These are phyloP conservation scores for Arthrinium puccinioides DNA, from an alignment of 2,329 filamentous ascomycete species.

Conservation along the genomic window DNA sequence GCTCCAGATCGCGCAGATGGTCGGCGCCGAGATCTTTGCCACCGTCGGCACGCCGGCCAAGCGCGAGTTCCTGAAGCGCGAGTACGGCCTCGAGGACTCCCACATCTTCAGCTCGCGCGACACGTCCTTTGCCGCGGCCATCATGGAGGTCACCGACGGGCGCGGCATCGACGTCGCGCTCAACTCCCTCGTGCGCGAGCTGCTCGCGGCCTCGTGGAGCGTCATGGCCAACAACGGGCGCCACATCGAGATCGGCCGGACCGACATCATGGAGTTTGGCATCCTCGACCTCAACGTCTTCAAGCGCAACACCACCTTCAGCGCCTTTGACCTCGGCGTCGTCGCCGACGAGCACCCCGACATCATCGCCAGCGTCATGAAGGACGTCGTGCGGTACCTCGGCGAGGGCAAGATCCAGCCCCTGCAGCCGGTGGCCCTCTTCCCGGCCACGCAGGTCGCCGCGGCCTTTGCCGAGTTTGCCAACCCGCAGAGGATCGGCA, in stretches of 20 bases:
- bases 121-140: slow-evolving; percentile 24
- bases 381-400: slow-evolving; percentile 9
- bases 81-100: slow-evolving; percentile 22
- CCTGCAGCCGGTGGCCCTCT: slow-evolving; percentile 7
- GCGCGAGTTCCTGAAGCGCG: slow-evolving; percentile 22
- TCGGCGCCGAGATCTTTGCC: slow-evolving; percentile 33
- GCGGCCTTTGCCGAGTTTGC: slow-evolving; percentile 9
- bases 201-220: slow-evolving; percentile 6
- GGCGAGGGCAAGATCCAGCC: slow-evolving; percentile 8
- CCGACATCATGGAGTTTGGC: slow-evolving; percentile 7
- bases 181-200: slow-evolving; percentile 28
- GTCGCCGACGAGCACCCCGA: background rate
- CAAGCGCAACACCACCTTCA: slow-evolving; percentile 10
- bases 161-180: slow-evolving; percentile 35
- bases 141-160: slow-evolving; percentile 22
- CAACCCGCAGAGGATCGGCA: slow-evolving; percentile 10
- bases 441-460: slow-evolving; percentile 4
- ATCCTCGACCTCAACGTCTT: slow-evolving; percentile 8
- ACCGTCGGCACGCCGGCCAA: slow-evolving; percentile 31
- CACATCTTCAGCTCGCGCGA: slow-evolving; percentile 31
- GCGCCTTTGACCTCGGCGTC: slow-evolving; percentile 5
- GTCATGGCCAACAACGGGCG: slow-evolving; percentile 5
- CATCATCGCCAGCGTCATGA: slow-evolving; percentile 9
- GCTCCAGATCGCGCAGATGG: slow-evolving; percentile 28
- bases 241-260: slow-evolving; percentile 8